Base-by-base conservation (phyloP, 108 stramenopile species). In the Stephanodiscus triporus region DNA sequence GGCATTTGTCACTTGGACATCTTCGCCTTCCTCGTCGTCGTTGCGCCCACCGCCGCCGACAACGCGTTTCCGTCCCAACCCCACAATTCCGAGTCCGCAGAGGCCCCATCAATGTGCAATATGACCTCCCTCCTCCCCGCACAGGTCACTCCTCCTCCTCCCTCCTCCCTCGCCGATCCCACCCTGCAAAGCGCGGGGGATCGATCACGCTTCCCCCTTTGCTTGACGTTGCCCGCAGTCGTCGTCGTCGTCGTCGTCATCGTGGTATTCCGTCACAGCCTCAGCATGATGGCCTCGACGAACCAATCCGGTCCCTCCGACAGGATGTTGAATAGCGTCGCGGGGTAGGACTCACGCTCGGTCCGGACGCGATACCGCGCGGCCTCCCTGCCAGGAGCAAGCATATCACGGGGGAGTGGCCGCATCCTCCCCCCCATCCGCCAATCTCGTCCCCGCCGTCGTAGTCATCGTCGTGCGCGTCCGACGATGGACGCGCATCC, bases 331-430 rank as follows among this genome's bases (percentile, higher is more conserved):
- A 91, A 90, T 19, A 96, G 72, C 38, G 95, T 96, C 5, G 95
- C 92, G 20, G 92, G 95, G 68, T 96, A 96, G 2, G 91, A 91
- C 55, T 95, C 90, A 23, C 73, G 76, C 72, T 95, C 94, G 20
- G 91, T 95, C 53, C 68, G 80, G 9, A 95, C 64, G 64, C 94
- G 81, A 77, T 95, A 86, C 16, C 53, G 55, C 9, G 94, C 89
- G 29, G 89, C 86, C 20, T 85, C 83, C 58, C 58, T 60, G 68
- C 53, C 26, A 92, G 67, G 6, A 95, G 78, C 16, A 89, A 67
- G 72, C 94, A 95, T 54, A 95, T 79, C 6, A 95, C 70, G 0
- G 91, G 78, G 8, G 88, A 77, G 75, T 95, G 94, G 27, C 94
- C 76, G 61, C 27, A 51, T 9, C 50, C 73, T n/a, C n/a, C n/a